Evolutionary conservation across 768 basidiomycete genomes (phyloP).

Genomic region (Omphalotus guepiniiformis): DNA sequence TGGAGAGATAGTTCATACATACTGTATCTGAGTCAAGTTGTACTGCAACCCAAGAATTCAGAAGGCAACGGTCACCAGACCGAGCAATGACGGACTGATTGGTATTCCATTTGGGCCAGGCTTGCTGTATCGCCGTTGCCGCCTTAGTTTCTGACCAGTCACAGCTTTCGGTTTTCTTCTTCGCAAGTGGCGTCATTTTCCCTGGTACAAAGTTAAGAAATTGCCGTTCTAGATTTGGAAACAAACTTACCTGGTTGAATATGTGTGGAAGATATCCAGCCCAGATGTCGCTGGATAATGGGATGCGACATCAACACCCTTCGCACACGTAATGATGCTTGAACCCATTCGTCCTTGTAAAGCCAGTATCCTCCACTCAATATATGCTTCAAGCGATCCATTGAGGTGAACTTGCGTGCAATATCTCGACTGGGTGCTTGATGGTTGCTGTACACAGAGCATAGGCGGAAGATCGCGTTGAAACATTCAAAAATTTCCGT

Average conservation of each 20-base stretch:
- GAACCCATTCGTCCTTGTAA: slow-evolving; percentile 4
- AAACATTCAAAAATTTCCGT: slow-evolving; percentile 36
- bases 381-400: slow-evolving; percentile 30
- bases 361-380: slow-evolving; percentile 28
- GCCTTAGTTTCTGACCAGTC: no score
- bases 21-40: no score
- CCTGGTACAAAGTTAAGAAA: no score
- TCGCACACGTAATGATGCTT: slow-evolving; percentile 4
- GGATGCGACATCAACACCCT: background rate
- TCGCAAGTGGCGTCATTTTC: no score
- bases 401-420: slow-evolving; percentile 17
- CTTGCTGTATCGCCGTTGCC: no score
- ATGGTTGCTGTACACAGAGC: slow-evolving; percentile 32
- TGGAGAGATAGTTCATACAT: no score
- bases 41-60: no score
- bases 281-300: slow-evolving; percentile 13
- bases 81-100: no score
- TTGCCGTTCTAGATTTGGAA: no score
- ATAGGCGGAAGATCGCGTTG: slow-evolving; percentile 34
- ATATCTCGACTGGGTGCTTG: slow-evolving; percentile 33
- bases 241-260: background rate
- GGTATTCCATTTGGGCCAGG: no score
- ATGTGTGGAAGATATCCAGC: slow-evolving; percentile 8
- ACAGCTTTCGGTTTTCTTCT: no score
- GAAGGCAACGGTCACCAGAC: no score